phyloP scores from a whole-genome alignment of 306 rosid species.

The Cucurbita pepo region DNA sequence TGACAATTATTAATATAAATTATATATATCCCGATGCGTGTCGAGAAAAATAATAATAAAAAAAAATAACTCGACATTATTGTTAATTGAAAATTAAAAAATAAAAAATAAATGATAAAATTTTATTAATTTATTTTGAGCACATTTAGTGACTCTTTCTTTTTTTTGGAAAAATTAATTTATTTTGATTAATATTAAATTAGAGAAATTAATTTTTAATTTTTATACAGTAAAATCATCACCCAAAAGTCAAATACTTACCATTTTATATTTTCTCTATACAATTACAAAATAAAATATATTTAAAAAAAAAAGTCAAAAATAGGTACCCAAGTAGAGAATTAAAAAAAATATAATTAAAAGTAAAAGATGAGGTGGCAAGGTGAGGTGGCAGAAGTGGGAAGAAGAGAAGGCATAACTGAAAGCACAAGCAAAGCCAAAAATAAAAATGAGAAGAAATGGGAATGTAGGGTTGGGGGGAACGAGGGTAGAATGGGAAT shows the following conservation, averaged over 20 bases:
- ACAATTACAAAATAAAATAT: not conserved
- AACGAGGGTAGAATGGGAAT: not conserved
- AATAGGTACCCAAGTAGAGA: not conserved
- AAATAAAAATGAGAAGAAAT: not conserved
- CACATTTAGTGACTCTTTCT: not conserved
- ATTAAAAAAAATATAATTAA: not conserved
- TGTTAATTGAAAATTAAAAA: not conserved
- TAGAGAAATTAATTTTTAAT: not conserved
- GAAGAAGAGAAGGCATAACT: not conserved
- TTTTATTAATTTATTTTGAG: not conserved
- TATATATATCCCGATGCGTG: not conserved
- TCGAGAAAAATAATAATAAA: not conserved
- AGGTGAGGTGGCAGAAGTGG: constrained; percentile 1
- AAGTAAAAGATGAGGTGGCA: not conserved
- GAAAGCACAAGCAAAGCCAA: not conserved
- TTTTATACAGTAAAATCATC: not conserved
- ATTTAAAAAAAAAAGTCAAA: not conserved
- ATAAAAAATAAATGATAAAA: not conserved
- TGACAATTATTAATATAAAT: not conserved
- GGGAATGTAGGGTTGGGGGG: not conserved
- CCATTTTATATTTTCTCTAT: not conserved
- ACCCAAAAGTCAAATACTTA: not conserved
- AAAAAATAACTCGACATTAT: not conserved
- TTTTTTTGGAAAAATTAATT: not conserved
- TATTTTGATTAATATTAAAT: not conserved